A percentile compares a stretch with the other conserved stretches of the same genome.
Conservation (phyloP, 2,329 filamentous ascomycete species). For the Diaporthe helianthi region DNA sequence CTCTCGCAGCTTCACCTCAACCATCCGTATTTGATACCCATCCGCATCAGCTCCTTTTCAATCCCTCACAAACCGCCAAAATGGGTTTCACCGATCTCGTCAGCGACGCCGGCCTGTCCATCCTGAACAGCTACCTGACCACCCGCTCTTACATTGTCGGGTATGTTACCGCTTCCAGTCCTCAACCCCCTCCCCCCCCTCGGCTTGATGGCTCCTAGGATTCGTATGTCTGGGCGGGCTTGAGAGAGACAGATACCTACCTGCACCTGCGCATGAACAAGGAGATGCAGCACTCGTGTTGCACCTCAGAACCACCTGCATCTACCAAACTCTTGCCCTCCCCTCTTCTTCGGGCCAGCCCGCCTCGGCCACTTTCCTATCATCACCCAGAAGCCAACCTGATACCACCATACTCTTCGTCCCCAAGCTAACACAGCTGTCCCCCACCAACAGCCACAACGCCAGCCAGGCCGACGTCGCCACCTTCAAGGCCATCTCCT, state of each 20-base stretch:
- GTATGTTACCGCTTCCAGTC: conserved; percentile 58
- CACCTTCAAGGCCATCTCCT: conserved; percentile 87
- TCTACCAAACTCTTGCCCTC: not conserved
- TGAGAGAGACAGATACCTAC: conserved; percentile 65
- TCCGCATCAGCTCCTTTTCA: not conserved
- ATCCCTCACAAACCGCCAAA: conserved; percentile 4
- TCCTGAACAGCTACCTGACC: conserved; percentile 70
- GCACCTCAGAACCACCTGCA: conserved; percentile 67
- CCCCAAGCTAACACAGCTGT: conserved; percentile 17
- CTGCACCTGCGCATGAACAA: conserved; percentile 74
- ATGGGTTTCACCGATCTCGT: conserved; percentile 44
- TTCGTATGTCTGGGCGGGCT: conserved; percentile 87
- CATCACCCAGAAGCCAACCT: not conserved
- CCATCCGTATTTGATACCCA: conserved; percentile 1
- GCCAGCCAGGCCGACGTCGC: conserved; percentile 96
- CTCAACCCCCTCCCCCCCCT: too few species aligned
- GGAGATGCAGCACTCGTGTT: conserved; percentile 65
- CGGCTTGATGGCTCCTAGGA: conserved; percentile 77
- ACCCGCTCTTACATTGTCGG: conserved; percentile 79
- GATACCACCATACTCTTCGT: not conserved
- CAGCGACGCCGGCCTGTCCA: conserved; percentile 43
- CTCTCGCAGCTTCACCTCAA: conserved; percentile 15
- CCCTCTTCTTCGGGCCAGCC: not conserved
- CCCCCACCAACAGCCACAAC: conserved; percentile 50
- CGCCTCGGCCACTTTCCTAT: not conserved